These are phyloP conservation scores for Durio zibethinus DNA, from an alignment of 345 rosid genomes.

Conservation along the genomic window DNA sequence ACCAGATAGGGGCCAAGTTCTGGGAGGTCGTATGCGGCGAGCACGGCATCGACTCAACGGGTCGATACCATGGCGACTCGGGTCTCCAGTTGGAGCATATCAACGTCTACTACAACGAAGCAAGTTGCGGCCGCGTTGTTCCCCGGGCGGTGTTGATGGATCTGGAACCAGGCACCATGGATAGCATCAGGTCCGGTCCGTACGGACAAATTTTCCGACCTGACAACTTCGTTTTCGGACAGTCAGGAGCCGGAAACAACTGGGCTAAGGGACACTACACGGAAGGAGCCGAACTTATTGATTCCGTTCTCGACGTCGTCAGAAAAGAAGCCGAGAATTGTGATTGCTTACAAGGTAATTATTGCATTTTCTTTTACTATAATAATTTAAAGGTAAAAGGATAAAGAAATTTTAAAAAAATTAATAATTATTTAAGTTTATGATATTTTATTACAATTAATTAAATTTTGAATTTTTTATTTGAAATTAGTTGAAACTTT, in stretches of 20 bases:
- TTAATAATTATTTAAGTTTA: no score
- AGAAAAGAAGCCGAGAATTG: constrained; percentile 84
- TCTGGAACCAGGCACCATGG: constrained; percentile 81
- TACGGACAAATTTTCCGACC: constrained; percentile 71
- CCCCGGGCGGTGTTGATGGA: constrained; percentile 80
- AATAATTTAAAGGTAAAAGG: neutral
- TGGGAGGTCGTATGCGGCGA: constrained; percentile 80
- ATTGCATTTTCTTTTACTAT: neutral
- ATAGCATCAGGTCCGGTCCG: constrained; percentile 72
- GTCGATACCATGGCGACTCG: constrained; percentile 57
- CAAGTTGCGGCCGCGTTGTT: constrained; percentile 71
- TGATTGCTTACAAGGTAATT: constrained; percentile 65
- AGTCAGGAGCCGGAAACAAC: constrained; percentile 80
- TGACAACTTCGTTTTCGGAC: constrained; percentile 74
- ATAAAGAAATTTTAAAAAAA: no score
- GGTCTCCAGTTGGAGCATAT: constrained; percentile 70
- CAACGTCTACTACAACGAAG: constrained; percentile 75
- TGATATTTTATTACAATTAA: no score
- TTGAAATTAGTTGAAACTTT: no score
- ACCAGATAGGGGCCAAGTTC: constrained; percentile 79
- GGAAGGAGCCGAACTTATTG: constrained; percentile 76
- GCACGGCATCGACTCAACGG: constrained; percentile 78
- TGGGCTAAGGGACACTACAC: constrained; percentile 92
- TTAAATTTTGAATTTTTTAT: no score
- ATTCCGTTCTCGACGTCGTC: constrained; percentile 69